A percentile compares a stretch with the other conserved stretches of the same genome.
Evolutionary conservation across 2,329 filamentous ascomycete species (phyloP).

Genomic region (Colletotrichum horii): DNA sequence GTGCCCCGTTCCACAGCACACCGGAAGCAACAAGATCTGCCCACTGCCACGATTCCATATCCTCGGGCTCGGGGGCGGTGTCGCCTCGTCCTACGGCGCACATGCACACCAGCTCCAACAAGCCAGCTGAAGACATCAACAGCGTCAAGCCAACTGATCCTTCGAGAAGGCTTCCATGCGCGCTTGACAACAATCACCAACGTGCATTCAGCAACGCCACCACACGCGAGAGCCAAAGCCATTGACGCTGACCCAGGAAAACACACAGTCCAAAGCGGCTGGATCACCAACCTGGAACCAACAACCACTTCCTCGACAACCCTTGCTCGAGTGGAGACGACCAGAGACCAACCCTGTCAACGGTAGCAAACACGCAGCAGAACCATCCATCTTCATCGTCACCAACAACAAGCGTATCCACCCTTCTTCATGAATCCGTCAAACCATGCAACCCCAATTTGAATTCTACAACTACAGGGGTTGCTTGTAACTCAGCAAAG

Average conservation of each 20-base stretch:
- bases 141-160: background rate
- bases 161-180: background rate
- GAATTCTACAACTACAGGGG: background rate
- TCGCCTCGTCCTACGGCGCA: background rate
- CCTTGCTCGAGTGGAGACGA: background rate
- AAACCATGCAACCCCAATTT: background rate
- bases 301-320: background rate
- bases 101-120: background rate
- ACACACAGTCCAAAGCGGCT: background rate
- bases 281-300: background rate
- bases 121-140: background rate
- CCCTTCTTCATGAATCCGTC: background rate
- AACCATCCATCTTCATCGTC: background rate
- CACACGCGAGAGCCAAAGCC: background rate
- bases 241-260: background rate
- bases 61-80: background rate
- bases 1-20: background rate
- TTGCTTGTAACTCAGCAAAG: background rate
- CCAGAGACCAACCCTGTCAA: background rate
- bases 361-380: constrained; percentile 1
- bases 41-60: background rate
- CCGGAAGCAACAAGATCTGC: background rate
- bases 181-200: background rate
- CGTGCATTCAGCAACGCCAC: background rate
- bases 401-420: background rate